Evolutionary conservation across 495 filamentous ascomycete species (phyloP).

Genomic region (Neurospora intermedia): DNA sequence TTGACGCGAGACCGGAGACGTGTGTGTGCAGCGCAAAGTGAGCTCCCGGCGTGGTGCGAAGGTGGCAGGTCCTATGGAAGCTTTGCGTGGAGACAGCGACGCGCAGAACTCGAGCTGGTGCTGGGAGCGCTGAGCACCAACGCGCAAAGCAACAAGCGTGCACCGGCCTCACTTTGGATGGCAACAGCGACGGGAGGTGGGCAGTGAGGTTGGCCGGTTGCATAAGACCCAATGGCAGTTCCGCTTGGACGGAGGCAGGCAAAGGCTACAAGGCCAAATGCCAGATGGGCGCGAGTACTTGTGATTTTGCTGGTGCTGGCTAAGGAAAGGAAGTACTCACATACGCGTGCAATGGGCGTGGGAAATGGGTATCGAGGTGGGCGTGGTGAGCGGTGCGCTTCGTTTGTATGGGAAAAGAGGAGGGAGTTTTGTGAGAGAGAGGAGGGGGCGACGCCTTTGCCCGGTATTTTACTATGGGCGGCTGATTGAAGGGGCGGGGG

Average conservation of each 20-base stretch:
- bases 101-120: neutral
- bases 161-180: neutral
- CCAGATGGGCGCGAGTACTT: constrained; percentile 14
- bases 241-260: constrained; percentile 1
- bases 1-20: constrained; percentile 5
- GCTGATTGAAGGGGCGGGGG: constrained; percentile 38
- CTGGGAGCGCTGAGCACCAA: neutral
- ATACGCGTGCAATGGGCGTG: constrained; percentile 3
- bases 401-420: constrained; percentile 41
- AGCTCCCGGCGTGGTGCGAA: neutral
- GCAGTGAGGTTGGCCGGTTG: neutral
- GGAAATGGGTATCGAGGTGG: constrained; percentile 17
- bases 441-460: constrained; percentile 40
- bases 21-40: constrained; percentile 7
- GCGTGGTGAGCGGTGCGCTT: constrained; percentile 17
- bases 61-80: neutral
- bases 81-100: constrained; percentile 4
- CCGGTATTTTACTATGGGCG: constrained; percentile 52
- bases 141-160: neutral
- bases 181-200: neutral
- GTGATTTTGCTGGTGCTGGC: constrained; percentile 6
- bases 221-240: constrained; percentile 4
- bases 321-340: constrained; percentile 19
- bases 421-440: constrained; percentile 44
- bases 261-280: neutral